Percentiles rank a stretch among this genome's conserved stretches.
These are phyloP conservation scores for Fusarium sp. DNA, from an alignment of 2,329 filamentous ascomycete species.

Conservation along the genomic window DNA sequence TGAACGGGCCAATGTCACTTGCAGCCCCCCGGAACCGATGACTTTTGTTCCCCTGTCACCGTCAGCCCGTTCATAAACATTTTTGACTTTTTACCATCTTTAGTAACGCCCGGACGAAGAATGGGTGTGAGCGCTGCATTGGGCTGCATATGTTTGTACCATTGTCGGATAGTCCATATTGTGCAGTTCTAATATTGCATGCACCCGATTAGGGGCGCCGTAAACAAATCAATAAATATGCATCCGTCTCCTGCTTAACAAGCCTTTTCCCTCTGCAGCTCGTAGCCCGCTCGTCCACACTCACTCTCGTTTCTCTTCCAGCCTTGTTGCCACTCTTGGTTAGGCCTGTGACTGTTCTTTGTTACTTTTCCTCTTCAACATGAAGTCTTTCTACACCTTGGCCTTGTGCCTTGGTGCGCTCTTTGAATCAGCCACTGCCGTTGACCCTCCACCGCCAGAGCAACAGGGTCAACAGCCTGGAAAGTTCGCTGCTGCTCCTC, in stretches of 20 bases:
- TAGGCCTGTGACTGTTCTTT: neutral
- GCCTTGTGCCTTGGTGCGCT: conserved; percentile 17
- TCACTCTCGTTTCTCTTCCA: neutral
- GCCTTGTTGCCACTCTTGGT: conserved; percentile 10
- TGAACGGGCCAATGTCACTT: conserved; percentile 15
- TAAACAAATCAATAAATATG: conserved; percentile 28
- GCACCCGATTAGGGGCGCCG: neutral
- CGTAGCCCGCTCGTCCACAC: conserved; percentile 3
- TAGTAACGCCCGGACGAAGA: conserved; percentile 8
- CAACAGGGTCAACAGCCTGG: conserved; percentile 16
- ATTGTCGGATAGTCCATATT: neutral
- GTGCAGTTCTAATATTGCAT: neutral
- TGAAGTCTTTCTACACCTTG: conserved; percentile 11
- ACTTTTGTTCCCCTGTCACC: neutral
- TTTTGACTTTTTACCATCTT: conserved; percentile 3
- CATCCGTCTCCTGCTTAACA: neutral
- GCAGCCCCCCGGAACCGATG: neutral
- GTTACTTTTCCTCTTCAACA: neutral
- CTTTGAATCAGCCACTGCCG: conserved; percentile 3
- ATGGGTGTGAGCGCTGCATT: conserved; percentile 5
- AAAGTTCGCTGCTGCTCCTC: conserved; percentile 24
- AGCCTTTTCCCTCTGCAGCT: neutral
- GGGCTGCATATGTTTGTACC: conserved; percentile 1
- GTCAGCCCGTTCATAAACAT: conserved; percentile 12
- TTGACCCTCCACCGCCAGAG: conserved; percentile 4